phyloP scores from a whole-genome alignment of 495 filamentous ascomycete species.

The Neurospora hispaniola region DNA sequence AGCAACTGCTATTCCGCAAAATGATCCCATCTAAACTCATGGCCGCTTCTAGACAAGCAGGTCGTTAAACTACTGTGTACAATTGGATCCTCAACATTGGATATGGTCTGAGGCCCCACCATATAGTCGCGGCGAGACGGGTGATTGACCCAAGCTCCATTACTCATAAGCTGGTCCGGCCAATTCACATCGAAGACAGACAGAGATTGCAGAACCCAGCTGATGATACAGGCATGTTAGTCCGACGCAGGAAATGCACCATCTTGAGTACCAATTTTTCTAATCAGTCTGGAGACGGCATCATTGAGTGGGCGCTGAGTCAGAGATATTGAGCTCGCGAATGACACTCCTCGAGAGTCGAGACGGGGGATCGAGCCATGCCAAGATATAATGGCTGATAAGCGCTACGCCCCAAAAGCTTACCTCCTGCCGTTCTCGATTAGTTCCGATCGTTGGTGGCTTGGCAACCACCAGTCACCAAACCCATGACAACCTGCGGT shows the following conservation, averaged over 20 bases:
- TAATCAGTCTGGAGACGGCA: background rate
- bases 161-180: background rate
- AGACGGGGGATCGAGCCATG: background rate
- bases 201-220: background rate
- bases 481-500: background rate
- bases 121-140: background rate
- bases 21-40: background rate
- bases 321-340: background rate
- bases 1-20: background rate
- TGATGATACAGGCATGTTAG: background rate
- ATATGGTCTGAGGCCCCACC: background rate
- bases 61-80: background rate
- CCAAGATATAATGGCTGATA: background rate
- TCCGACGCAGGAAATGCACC: background rate
- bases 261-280: background rate
- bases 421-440: background rate
- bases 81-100: background rate
- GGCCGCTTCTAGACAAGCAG: background rate
- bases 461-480: background rate
- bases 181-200: background rate
- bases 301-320: background rate
- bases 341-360: background rate
- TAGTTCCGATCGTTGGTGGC: background rate
- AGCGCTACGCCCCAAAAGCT: background rate
- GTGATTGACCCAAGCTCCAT: background rate